Base-by-base conservation (phyloP, 441 rosid genomes). In the Jatropha podagrica region DNA sequence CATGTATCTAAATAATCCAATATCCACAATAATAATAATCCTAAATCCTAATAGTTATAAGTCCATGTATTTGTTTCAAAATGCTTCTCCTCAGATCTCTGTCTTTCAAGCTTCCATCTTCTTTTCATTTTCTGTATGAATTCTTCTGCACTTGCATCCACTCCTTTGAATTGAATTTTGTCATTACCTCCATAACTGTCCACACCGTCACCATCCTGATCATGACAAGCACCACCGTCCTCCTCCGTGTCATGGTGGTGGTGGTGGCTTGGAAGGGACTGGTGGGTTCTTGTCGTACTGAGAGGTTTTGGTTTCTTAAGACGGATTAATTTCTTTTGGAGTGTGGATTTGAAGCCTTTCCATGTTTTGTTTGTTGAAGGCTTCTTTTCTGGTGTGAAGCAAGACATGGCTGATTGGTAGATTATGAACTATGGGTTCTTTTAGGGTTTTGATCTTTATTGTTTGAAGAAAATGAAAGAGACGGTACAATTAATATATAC, bases 101-200 rank as follows among this genome's bases (percentile, higher is more conserved):
- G 79, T 12, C 62, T 75, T 42, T 81, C 85, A n/a, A 84, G 80
- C 37, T 13, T 61, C 85, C 81, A 79, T 17, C 13, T 4, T 54
- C 59, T 52, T 65, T 62, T 79, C 49, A 51, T 27, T 18, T 61
- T 51, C 8, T 13, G 72, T 61, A 81, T 81, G 40, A 77, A 84
- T 23, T 75, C 81, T 52, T 84, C 80, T 3, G 85, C 87, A 48
- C 65, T 81, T 37, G 80, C 83, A 17, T 81, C 87, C 40, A 81
- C 81, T 65, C 68, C 86, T 12, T 72, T 14, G 70, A 77, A 51
- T 52, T 20, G 44, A 40, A 26, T 13, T 60, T 37, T 38, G 40
- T 52, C 18, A 11, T 20, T 58, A 4, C 12, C 44, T 26, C 5
- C 6, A 26, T 5, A 0, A 11, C 11, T 37, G 0, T 52, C 63